Percentiles rank a stretch among this genome's conserved stretches.
These are phyloP conservation scores for Linnemannia zychae DNA, from an alignment of 192 early-diverging fungal genomes.

Conservation along the genomic window DNA sequence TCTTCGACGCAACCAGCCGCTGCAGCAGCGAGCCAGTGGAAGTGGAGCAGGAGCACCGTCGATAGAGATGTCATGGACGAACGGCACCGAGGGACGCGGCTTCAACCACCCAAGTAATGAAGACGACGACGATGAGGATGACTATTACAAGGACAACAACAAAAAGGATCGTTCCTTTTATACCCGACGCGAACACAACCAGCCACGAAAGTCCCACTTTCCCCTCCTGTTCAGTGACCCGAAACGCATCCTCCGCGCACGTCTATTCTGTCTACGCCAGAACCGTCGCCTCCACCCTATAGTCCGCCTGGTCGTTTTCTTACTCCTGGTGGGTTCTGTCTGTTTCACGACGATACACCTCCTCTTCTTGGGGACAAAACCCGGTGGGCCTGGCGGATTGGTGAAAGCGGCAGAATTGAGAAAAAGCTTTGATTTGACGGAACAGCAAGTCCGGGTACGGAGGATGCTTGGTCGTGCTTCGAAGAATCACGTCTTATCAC, in stretches of 20 bases:
- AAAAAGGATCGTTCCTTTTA: conserved; percentile 16
- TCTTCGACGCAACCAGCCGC: not conserved
- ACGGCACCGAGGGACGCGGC: not conserved
- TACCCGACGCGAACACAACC: not conserved
- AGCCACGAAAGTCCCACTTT: not conserved
- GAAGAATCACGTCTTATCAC: not conserved
- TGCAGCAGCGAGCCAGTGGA: not conserved
- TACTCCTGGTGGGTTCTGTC: conserved; percentile 37
- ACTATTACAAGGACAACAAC: conserved; percentile 4
- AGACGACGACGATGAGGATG: conserved; percentile 15
- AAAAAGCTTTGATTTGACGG: conserved; percentile 34
- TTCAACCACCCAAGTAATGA: not conserved
- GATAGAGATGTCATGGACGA: conserved; percentile 8
- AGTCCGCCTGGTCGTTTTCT: conserved; percentile 22
- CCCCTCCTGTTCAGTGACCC: conserved; percentile 12
- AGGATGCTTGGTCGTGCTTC: conserved; percentile 5
- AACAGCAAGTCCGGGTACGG: conserved; percentile 17
- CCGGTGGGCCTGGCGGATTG: not conserved
- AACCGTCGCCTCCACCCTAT: conserved; percentile 39
- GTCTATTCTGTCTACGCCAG: conserved; percentile 35
- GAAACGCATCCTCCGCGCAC: conserved; percentile 22
- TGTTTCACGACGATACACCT: conserved; percentile 44
- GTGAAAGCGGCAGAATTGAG: not conserved
- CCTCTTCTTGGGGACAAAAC: conserved; percentile 17
- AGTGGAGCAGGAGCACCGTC: not conserved